Evolutionary conservation across 495 filamentous ascomycete species (phyloP).

Genomic region (Viridothelium virens): DNA sequence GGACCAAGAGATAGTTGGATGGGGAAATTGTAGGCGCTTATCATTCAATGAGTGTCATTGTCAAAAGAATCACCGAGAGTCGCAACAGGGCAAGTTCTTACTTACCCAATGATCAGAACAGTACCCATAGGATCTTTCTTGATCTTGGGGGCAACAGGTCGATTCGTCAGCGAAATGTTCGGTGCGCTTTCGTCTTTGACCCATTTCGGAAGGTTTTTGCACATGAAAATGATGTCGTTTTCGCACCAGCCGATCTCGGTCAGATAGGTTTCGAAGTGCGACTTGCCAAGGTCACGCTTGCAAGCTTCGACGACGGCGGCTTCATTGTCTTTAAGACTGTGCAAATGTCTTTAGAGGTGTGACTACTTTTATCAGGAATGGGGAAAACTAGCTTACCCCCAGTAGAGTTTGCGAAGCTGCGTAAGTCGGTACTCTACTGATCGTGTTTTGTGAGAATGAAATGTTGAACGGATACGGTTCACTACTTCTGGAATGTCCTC

Average conservation of each 20-base stretch:
- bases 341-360: constrained; percentile 6
- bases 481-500: constrained; percentile 57
- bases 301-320: constrained; percentile 61
- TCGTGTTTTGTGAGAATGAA: constrained; percentile 71
- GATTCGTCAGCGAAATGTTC: constrained; percentile 60
- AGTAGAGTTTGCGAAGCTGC: constrained; percentile 89
- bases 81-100: constrained; percentile 1
- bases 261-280: constrained; percentile 59
- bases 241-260: constrained; percentile 64
- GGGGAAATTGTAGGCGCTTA: constrained; percentile 81
- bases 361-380: background rate
- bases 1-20: constrained; percentile 71
- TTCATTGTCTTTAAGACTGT: constrained; percentile 63
- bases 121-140: constrained; percentile 82
- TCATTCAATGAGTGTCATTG: background rate
- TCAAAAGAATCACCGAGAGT: background rate
- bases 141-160: constrained; percentile 62
- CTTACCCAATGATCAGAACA: constrained; percentile 76
- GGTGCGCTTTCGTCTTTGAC: constrained; percentile 68
- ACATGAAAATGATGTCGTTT: constrained; percentile 69
- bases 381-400: constrained; percentile 51
- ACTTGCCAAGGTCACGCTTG: constrained; percentile 65
- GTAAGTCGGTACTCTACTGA: constrained; percentile 69
- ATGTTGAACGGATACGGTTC: constrained; percentile 53
- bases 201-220: constrained; percentile 70